Percentiles rank a stretch among this genome's conserved stretches.
Evolutionary conservation across 2,329 filamentous ascomycete genomes (phyloP).

Genomic region (Volutella citrinella): DNA sequence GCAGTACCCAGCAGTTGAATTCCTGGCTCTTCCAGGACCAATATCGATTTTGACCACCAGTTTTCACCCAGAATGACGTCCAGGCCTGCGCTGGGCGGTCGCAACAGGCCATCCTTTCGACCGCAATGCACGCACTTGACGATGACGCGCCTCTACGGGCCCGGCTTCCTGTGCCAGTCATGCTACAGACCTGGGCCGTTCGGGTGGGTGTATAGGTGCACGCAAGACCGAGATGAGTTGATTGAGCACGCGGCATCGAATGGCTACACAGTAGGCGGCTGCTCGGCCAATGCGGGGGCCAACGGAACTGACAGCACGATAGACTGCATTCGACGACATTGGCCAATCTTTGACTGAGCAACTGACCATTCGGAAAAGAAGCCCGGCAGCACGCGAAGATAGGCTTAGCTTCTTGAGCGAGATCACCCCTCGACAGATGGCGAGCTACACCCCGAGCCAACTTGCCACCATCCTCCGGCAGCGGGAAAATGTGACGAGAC

Average conservation of each 20-base stretch:
- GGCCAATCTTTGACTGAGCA: constrained; percentile 29
- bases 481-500: constrained; percentile 47
- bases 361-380: constrained; percentile 35
- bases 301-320: constrained; percentile 3
- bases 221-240: constrained; percentile 55
- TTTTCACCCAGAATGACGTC: too few species aligned
- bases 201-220: constrained; percentile 74
- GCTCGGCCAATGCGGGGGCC: neutral
- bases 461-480: constrained; percentile 47
- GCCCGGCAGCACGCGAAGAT: constrained; percentile 39
- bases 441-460: constrained; percentile 45
- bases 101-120: constrained; percentile 20
- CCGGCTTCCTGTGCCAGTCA: constrained; percentile 49
- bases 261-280: constrained; percentile 13
- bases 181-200: constrained; percentile 56
- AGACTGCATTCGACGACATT: constrained; percentile 35
- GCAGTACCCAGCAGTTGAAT: too few species aligned
- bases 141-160: constrained; percentile 63
- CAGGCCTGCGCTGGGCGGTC: too few species aligned
- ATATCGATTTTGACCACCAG: too few species aligned
- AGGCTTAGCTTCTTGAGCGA: constrained; percentile 45
- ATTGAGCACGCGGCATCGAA: constrained; percentile 28
- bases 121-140: constrained; percentile 62
- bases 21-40: too few species aligned
- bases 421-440: constrained; percentile 38